Evolutionary conservation across 1,284 basidiomycete species (phyloP).

Genomic region (Fomes fomentarius): DNA sequence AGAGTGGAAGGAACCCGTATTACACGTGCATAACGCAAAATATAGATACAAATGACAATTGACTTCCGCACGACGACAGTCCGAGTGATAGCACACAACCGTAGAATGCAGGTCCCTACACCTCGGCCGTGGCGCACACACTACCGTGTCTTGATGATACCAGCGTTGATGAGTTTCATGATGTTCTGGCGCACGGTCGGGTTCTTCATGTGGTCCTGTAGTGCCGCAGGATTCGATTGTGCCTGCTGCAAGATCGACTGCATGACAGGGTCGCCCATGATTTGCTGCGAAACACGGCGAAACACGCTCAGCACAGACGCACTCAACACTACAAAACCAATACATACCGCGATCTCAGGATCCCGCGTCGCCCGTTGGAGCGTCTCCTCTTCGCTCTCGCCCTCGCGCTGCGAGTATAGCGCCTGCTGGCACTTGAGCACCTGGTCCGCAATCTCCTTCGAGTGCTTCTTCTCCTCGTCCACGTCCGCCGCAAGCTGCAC

Average conservation of each 20-base stretch:
- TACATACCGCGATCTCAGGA: conserved; percentile 84
- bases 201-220: conserved; percentile 98
- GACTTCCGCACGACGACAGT: conserved; percentile 24
- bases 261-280: conserved; percentile 90
- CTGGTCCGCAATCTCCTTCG: conserved; percentile 79
- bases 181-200: conserved; percentile 85
- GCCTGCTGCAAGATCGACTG: conserved; percentile 95
- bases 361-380: conserved; percentile 95
- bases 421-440: conserved; percentile 84
- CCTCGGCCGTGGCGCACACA: not conserved
- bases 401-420: conserved; percentile 79
- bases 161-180: conserved; percentile 91
- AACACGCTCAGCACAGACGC: no score
- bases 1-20: conserved; percentile 10
- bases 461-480: conserved; percentile 81
- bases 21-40: conserved; percentile 19
- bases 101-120: no score
- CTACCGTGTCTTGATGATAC: conserved; percentile 84
- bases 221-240: conserved; percentile 85
- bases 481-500: conserved; percentile 75
- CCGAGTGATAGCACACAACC: conserved; percentile 18
- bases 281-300: no score
- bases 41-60: conserved; percentile 27
- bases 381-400: conserved; percentile 93
- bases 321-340: no score